Conservation (phyloP, 805 yeast genomes). For the Diddensiella caesifluorescens region DNA sequence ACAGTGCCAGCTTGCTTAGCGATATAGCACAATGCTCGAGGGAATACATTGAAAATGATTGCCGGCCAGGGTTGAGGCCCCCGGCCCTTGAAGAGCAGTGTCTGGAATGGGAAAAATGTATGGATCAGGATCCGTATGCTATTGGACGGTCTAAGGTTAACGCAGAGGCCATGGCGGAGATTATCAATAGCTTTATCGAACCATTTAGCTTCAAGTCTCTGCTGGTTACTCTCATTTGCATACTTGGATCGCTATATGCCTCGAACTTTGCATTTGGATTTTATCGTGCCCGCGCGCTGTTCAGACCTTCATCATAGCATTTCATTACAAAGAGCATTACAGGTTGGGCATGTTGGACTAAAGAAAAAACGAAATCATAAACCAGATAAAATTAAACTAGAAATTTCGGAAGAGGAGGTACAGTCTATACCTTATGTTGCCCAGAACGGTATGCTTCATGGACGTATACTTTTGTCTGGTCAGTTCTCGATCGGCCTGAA, state of each 20-base stretch:
- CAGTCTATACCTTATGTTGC: constrained; percentile 8
- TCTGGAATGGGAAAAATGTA: constrained; percentile 68
- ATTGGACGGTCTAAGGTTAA: constrained; percentile 61
- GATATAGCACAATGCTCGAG: constrained; percentile 62
- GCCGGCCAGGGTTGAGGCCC: constrained; percentile 51
- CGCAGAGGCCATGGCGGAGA: constrained; percentile 75
- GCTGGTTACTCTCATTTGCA: constrained; percentile 7
- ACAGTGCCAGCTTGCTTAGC: constrained; percentile 48
- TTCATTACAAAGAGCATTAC: too few relatives aligned
- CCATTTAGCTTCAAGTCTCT: constrained; percentile 45
- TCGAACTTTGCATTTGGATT: constrained; percentile 24
- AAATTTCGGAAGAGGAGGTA: constrained; percentile 9
- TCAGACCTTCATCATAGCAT: too few relatives aligned
- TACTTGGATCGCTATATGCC: constrained; percentile 15
- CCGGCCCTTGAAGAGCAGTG: constrained; percentile 75
- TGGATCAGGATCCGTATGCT: constrained; percentile 64
- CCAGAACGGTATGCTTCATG: constrained; percentile 5
- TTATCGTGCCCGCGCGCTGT: constrained; percentile 1
- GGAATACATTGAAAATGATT: constrained; percentile 63
- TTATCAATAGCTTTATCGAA: constrained; percentile 63
- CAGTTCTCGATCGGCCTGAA: constrained; percentile 19
- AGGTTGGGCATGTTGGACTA: too few relatives aligned
- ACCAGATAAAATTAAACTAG: constrained; percentile 2
- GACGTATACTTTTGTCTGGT: constrained; percentile 5
- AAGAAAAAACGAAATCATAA: background rate